Conservation (phyloP, 495 filamentous ascomycete genomes). For the Xylona heveae region DNA sequence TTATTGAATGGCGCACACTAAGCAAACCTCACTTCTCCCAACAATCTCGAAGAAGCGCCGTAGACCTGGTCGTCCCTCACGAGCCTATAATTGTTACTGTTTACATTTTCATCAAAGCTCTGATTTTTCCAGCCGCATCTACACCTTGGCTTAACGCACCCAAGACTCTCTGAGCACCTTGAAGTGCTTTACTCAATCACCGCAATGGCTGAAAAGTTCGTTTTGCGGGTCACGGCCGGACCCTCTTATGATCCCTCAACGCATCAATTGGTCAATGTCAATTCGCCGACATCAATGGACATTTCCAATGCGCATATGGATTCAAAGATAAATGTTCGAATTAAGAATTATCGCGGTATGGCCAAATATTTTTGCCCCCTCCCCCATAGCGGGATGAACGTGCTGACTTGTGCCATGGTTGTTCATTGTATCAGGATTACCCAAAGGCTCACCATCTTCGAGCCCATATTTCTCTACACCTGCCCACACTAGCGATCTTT, state of each 20-base stretch:
- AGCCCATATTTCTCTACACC: conserved; percentile 49
- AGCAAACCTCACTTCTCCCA: too few species aligned
- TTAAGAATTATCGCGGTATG: conserved; percentile 37
- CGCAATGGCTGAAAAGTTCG: conserved; percentile 39
- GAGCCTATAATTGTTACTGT: too few species aligned
- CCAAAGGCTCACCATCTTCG: conserved; percentile 20
- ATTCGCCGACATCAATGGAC: conserved; percentile 29
- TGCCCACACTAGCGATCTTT: conserved; percentile 51
- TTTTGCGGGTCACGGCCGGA: conserved; percentile 54
- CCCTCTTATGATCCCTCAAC: conserved; percentile 41
- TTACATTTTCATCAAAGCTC: too few species aligned
- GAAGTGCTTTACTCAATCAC: conserved; percentile 1
- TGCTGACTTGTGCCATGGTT: too few species aligned
- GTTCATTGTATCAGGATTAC: conserved; percentile 13
- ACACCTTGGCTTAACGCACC: too few species aligned
- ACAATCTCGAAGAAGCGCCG: too few species aligned
- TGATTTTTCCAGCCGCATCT: too few species aligned
- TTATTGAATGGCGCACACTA: too few species aligned
- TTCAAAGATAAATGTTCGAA: conserved; percentile 44
- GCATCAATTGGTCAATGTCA: conserved; percentile 53
- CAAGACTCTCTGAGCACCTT: too few species aligned
- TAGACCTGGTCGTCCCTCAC: too few species aligned
- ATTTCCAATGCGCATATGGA: conserved; percentile 39
- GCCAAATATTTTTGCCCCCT: conserved; percentile 1
- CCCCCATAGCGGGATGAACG: conserved; percentile 1